Conservation (phyloP, 1,284 basidiomycete genomes). For the Ceratobasidium sp. region DNA sequence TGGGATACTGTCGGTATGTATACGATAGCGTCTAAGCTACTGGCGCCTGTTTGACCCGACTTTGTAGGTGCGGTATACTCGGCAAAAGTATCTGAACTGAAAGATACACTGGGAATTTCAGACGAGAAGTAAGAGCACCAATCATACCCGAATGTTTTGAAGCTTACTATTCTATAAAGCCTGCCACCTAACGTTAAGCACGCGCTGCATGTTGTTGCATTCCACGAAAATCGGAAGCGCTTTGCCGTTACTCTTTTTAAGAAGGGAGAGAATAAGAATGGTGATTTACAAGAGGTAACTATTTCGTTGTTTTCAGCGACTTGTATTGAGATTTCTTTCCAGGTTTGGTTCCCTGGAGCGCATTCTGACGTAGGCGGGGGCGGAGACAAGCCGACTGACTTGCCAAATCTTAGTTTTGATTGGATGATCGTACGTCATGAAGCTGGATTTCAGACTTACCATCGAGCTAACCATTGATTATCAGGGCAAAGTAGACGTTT, state of each 20-base stretch:
- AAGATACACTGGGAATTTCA: background rate
- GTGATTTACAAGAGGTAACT: slow-evolving; percentile 10
- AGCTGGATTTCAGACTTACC: background rate
- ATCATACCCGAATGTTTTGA: background rate
- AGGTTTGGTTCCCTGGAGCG: slow-evolving; percentile 40
- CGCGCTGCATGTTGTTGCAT: slow-evolving; percentile 39
- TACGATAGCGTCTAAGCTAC: background rate
- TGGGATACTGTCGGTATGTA: slow-evolving; percentile 12
- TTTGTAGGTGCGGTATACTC: background rate
- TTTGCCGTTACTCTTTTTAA: slow-evolving; percentile 32
- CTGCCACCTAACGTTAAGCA: slow-evolving; percentile 32
- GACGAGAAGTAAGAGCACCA: background rate
- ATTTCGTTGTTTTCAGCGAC: background rate
- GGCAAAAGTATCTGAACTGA: background rate
- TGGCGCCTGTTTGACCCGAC: background rate
- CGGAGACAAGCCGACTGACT: slow-evolving; percentile 26
- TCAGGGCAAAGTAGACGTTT: background rate
- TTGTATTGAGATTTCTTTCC: background rate
- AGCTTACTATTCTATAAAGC: background rate
- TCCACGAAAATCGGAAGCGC: slow-evolving; percentile 39
- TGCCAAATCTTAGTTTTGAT: slow-evolving; percentile 36
- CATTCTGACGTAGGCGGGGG: slow-evolving; percentile 44
- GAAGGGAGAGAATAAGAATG: background rate
- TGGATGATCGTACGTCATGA: slow-evolving; percentile 42
- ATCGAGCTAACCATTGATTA: background rate